A percentile compares a stretch with the other conserved stretches of the same genome.
Evolutionary conservation across 1,284 basidiomycete species (phyloP).

Genomic region (Megacollybia platyphylla): DNA sequence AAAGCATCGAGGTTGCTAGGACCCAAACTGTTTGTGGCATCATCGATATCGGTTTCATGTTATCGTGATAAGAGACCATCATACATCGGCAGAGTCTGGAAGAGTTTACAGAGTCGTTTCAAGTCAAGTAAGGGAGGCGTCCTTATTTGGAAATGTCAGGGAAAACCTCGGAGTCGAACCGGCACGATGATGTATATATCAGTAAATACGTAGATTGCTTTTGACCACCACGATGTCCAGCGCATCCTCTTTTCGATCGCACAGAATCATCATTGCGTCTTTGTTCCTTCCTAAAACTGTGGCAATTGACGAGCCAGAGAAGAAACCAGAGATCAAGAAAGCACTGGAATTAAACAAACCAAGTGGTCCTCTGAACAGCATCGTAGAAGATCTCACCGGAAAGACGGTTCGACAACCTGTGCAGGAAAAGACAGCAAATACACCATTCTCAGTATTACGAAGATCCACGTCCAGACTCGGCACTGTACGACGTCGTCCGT

Average conservation of each 20-base stretch:
- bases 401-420: slow-evolving; percentile 24
- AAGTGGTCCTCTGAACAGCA: slow-evolving; percentile 39
- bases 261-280: slow-evolving; percentile 64
- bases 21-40: too few relatives aligned
- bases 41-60: too few relatives aligned
- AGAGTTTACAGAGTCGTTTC: too few relatives aligned
- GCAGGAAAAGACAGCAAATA: not conserved
- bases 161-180: too few relatives aligned
- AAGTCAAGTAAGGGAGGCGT: too few relatives aligned
- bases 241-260: slow-evolving; percentile 38
- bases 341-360: not conserved
- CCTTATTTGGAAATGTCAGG: too few relatives aligned
- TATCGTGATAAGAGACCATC: too few relatives aligned
- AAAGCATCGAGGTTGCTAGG: too few relatives aligned
- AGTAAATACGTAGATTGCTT: too few relatives aligned
- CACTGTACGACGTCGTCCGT: not conserved
- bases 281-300: slow-evolving; percentile 67
- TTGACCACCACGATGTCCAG: too few relatives aligned
- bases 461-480: not conserved
- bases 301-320: slow-evolving; percentile 4
- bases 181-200: too few relatives aligned
- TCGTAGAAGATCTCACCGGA: slow-evolving; percentile 64
- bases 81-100: too few relatives aligned
- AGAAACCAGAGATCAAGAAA: slow-evolving; percentile 11
- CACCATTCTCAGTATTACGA: not conserved